Conservation (phyloP, 1,284 basidiomycete genomes). For the Malassezia brasiliensis region DNA sequence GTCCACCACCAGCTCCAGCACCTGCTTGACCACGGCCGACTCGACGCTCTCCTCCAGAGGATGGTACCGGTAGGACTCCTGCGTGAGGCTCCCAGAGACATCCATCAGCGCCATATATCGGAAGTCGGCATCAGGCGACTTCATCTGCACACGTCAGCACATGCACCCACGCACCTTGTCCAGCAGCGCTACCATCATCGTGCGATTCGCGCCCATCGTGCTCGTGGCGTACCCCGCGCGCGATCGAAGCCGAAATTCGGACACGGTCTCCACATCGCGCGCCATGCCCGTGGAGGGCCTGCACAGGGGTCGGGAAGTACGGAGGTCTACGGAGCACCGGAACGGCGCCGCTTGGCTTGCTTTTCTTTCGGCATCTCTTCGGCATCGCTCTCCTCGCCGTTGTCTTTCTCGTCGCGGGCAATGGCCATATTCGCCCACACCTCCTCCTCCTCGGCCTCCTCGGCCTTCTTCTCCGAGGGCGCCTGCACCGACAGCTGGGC, state of each 20-base stretch:
- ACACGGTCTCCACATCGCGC: background rate
- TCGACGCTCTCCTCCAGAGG: conserved; percentile 51
- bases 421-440: conserved; percentile 13
- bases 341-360: background rate
- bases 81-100: conserved; percentile 23
- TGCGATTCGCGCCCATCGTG: conserved; percentile 7
- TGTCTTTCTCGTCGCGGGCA: background rate
- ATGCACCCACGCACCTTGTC: conserved; percentile 24
- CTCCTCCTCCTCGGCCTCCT: conserved; percentile 8
- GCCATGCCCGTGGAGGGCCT: no score
- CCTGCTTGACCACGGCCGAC: conserved; percentile 66
- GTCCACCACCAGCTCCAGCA: conserved; percentile 76
- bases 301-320: no score
- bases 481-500: background rate
- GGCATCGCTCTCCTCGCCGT: conserved; percentile 2
- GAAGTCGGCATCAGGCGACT: conserved; percentile 41
- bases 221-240: background rate
- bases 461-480: background rate
- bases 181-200: conserved; percentile 23
- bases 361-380: no score
- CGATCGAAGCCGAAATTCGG: background rate
- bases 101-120: conserved; percentile 44
- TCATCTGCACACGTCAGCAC: conserved; percentile 22
- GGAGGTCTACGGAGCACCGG: background rate
- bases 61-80: conserved; percentile 25